Evolutionary conservation across 352 stramenopile genomes (phyloP).

Genomic region (Pilasporangium apinafurcum): DNA sequence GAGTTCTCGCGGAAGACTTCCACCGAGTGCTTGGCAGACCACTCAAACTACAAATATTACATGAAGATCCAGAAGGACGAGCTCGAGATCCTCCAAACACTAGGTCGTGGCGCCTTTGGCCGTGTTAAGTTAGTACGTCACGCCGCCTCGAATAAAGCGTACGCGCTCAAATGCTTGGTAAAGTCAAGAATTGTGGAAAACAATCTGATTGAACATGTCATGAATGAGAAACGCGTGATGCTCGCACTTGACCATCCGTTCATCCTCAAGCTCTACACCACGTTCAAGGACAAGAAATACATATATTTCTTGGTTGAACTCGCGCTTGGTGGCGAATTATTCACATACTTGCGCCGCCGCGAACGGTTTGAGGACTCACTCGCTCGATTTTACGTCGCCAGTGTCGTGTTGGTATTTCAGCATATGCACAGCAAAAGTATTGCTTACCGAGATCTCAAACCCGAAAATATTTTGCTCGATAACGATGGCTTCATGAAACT

Average conservation of each 20-base stretch:
- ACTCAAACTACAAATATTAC: slow-evolving; percentile 61
- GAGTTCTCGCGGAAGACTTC: slow-evolving; percentile 26
- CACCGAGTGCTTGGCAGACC: slow-evolving; percentile 21
- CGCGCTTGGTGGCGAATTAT: slow-evolving; percentile 88
- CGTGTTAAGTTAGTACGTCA: slow-evolving; percentile 87
- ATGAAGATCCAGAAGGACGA: slow-evolving; percentile 68
- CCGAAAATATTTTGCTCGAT: slow-evolving; percentile 86
- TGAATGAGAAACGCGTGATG: slow-evolving; percentile 90
- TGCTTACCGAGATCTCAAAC: slow-evolving; percentile 89
- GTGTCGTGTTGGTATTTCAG: slow-evolving; percentile 87
- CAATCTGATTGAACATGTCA: slow-evolving; percentile 88
- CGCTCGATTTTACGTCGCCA: slow-evolving; percentile 84
- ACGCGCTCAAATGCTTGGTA: slow-evolving; percentile 90
- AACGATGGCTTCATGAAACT: slow-evolving; percentile 87
- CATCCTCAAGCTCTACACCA: slow-evolving; percentile 87
- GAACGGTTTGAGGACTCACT: slow-evolving; percentile 73
- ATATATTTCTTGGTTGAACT: slow-evolving; percentile 92
- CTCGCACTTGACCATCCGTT: slow-evolving; percentile 86
- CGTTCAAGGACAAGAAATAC: slow-evolving; percentile 87
- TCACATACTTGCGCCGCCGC: slow-evolving; percentile 81
- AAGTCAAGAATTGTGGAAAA: slow-evolving; percentile 90
- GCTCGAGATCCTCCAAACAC: slow-evolving; percentile 67
- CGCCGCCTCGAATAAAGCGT: slow-evolving; percentile 52
- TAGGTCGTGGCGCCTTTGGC: slow-evolving; percentile 84
- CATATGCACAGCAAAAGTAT: slow-evolving; percentile 89